Base-by-base conservation (phyloP, 768 basidiomycete genomes). In the Russula earlei region DNA sequence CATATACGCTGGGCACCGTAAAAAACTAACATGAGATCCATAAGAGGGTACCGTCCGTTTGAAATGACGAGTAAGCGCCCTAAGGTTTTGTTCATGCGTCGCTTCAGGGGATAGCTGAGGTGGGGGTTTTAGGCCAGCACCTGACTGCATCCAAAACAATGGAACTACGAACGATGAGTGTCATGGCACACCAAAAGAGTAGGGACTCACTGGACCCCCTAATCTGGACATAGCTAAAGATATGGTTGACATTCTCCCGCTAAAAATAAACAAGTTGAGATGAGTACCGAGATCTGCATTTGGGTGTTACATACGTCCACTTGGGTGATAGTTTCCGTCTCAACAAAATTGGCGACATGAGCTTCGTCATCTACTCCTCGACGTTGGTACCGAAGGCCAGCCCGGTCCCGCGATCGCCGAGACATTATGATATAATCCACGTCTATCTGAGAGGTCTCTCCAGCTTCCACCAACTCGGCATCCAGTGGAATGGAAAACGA, bases 331-430 rank as follows among this genome's bases (percentile, higher is more conserved):
- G 89, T 86, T 71, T 97, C 94, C 0, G 91, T 92, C 70, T 97
- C 91, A 2, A 97, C 92, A 66, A 97, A 93, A 70, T 98, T 98
- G 1, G 92, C 94, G 4, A 93, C 94, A 66, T 90, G 79, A 5
- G 92, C 91, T 56, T 89, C 84, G 60, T 94, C 91, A 64, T 98
- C 94, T 50, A 97, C 82, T 2, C 96, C 96, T 64, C 96, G 76
- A 41, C 96, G 79, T 69, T 98, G 96, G 70, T 95, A 99, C 42
- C 96, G 77, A 62, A 98, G 72, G 1, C 96, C 96, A 5, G 94
- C 91, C 43, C 96, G 80, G 67, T 97, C 83, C 61, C 85, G 78
- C 41, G 91, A 91, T 12, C 96, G 74, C 38, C 96, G 77, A 2
- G 93, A 96, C 33, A 94, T 78, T 48, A 98, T 74, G 24, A 84